Conservation (phyloP, 108 stramenopile genomes). For the Seminavis robusta region DNA sequence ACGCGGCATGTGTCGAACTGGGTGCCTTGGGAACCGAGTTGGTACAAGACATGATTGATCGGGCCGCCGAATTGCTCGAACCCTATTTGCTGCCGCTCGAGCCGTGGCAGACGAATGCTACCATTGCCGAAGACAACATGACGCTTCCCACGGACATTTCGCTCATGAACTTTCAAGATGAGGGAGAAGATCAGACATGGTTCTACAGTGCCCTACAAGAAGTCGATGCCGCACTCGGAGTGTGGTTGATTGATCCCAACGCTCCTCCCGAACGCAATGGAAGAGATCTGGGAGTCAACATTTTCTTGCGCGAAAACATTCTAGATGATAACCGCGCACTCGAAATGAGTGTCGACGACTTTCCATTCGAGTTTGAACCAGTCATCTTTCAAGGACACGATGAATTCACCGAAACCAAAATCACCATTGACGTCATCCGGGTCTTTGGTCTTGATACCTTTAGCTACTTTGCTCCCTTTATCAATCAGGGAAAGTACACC, state of each 20-base stretch:
- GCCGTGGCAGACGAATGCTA: conserved; percentile 12
- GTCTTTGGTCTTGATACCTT: conserved; percentile 21
- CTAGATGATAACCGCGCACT: conserved; percentile 23
- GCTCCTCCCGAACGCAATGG: conserved; percentile 3
- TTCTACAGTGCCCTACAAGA: conserved; percentile 11
- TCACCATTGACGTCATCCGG: conserved; percentile 23
- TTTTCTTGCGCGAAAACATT: conserved; percentile 28
- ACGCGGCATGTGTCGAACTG: conserved; percentile 48
- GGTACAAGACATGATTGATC: conserved; percentile 16
- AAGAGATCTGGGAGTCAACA: conserved; percentile 44
- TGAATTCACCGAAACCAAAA: conserved; percentile 38
- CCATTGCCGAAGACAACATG: conserved; percentile 14
- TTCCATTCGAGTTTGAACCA: conserved; percentile 3
- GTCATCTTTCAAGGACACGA: conserved; percentile 47
- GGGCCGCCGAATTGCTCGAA: conserved; percentile 19
- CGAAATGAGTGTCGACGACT: conserved; percentile 9
- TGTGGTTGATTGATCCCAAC: conserved; percentile 29
- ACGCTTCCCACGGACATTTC: conserved; percentile 7
- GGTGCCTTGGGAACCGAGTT: conserved; percentile 20
- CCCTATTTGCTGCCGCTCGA: conserved; percentile 16
- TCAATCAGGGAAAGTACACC: conserved; percentile 61
- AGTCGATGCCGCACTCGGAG: conserved; percentile 13
- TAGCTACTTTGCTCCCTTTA: conserved; percentile 1
- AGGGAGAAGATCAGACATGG: conserved; percentile 5
- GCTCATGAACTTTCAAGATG: conserved; percentile 19